Evolutionary conservation across 345 rosid species (phyloP).

Genomic region (Rubroshorea leprosula): DNA sequence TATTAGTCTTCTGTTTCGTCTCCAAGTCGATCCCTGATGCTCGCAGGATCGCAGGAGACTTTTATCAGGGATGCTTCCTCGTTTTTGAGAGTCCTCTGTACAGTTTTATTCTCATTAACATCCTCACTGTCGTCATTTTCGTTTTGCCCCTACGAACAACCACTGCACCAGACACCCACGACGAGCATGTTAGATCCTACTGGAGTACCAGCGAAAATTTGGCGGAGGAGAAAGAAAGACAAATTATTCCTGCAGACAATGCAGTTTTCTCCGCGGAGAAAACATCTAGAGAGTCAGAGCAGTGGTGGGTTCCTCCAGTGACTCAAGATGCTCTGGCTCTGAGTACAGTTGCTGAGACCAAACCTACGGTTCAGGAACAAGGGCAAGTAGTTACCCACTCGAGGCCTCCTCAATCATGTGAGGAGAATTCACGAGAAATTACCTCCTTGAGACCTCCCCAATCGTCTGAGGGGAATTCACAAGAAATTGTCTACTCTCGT

Average conservation of each 20-base stretch:
- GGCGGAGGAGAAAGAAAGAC: background rate
- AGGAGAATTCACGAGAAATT: no score
- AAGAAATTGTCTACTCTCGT: no score
- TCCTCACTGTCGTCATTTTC: background rate
- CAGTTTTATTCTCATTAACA: background rate
- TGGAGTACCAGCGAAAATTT: no score
- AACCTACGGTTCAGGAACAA: no score
- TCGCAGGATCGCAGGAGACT: background rate
- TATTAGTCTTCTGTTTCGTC: background rate
- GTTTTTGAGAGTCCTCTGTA: background rate
- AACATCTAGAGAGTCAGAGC: background rate
- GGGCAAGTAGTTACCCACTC: no score
- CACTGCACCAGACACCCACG: background rate
- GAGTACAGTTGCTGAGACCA: background rate
- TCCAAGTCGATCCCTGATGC: background rate
- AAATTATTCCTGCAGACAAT: no score
- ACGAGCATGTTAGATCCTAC: no score
- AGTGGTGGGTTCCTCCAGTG: no score
- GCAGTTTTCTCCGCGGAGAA: background rate
- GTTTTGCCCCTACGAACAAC: background rate
- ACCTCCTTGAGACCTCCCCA: no score
- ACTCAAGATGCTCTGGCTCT: background rate
- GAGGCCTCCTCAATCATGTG: no score
- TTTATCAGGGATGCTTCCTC: background rate
- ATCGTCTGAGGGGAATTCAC: background rate